Base-by-base conservation (phyloP, 176 grass and related monocot species). In the Canna indica region DNA sequence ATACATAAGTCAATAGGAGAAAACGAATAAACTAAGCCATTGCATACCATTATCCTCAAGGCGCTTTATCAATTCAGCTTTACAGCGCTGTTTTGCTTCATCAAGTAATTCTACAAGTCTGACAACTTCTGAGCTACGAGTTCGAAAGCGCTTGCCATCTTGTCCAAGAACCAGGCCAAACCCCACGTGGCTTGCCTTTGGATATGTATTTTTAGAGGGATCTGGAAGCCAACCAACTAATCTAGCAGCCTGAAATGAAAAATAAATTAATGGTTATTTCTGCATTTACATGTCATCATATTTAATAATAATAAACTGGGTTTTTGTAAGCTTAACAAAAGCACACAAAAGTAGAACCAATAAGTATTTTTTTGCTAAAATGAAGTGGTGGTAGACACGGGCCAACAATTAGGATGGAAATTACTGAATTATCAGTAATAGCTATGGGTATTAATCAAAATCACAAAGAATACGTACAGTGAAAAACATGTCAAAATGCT, bases 401-500 rank as follows among this genome's bases (percentile, higher is more conserved):
- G 5, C 0, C 4, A 16, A 12, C 4, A 38, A 66, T 24, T 24
- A 4, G 5, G 3, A 25, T 38, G 8, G 22, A 20, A n/a, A 66
- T 20, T 24, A 24, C 34, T 25, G 0, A 66, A 38, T 32, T 63
- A 17, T 30, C 30, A 33, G 31, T 8, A 61, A 12, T 33, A 63
- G 3, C 4, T 31, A 12, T 63, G 9, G 14, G 33, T 32, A 29
- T 11, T 63, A 63, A 33, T 16, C 32, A 33, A 31, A 20, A 11
- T 20, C 16, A 33, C 26, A 31, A 17, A 57, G 22, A 32, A 69
- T 63, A 71, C 87, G 53, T 88, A 87, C 94, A 71, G 34, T 85
- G 82, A 99, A 99, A 75, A 99, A 69, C 94, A 93, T 99, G 57
- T 99, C 81, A 42, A 97, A 97, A 57, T 99, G 94, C 41, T 99